Evolutionary conservation across 208 protist species (phyloP), one percentile per base, ranked within the genome.

Genomic region (Leishmania major): DNA sequence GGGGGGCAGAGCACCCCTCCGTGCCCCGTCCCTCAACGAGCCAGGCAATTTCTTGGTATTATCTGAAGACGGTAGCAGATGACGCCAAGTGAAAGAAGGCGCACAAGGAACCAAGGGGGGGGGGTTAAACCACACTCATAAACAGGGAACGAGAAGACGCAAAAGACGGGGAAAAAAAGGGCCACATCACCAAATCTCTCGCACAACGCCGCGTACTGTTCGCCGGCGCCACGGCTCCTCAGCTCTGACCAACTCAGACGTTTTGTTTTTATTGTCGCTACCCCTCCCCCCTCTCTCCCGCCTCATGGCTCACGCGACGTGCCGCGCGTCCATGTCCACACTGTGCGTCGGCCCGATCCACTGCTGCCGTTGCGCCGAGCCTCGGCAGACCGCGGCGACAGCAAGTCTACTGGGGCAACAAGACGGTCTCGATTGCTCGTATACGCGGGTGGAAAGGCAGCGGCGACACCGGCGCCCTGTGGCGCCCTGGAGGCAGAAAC

Each of bases 271-370:
- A 0, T 37, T 53, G 37, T 51, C 66, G 31, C 28, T 55, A 3
- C 51, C 51, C 51, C 51, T 55, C 51, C 51, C 15, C 37, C 40
- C 40, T 11, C 7, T 15, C 31, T 25, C 25, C 19, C 19, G 40
- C 51, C 73, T 37, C n/a, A 59, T 13, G 47, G 28, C 28, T 13
- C 35, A 28, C 19, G 11, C 13, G 51, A 43, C 22, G 73, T 43
- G 31, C 51, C 31, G 15, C 19, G 25, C 11, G 73, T 77, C 73
- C 73, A 77, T 45, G 31, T 62, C 73, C 73, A 77, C 28, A 77
- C 73, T 45, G 73, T 62, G 13, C 73, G 73, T 45, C 73, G 73
- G 31, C 73, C 10, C 5, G 31, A 40, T 28, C 47, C 17, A 62
- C 13, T 47, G 47, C 31, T 31, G 71, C 47, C 31, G 31, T 45